These are phyloP conservation scores for Agrocybe pediades DNA, from an alignment of 768 basidiomycete species.

Conservation along the genomic window DNA sequence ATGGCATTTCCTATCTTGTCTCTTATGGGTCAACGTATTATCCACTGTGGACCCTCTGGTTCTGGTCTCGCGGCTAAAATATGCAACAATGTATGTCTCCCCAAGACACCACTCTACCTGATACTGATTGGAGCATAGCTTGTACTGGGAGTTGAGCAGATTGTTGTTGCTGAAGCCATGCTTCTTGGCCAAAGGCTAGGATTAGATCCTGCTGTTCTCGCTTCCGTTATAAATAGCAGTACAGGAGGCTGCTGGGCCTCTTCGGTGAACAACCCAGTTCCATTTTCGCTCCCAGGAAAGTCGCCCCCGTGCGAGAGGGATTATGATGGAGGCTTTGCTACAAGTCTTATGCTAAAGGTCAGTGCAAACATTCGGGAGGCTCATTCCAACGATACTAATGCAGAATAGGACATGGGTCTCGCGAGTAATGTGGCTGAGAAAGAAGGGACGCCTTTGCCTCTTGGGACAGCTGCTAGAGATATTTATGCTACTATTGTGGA, in stretches of 20 bases:
- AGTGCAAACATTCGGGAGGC: neutral
- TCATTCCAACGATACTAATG: neutral
- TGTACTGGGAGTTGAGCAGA: conserved; percentile 76
- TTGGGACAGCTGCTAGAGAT: conserved; percentile 63
- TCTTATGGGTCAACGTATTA: conserved; percentile 79
- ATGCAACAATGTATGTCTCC: conserved; percentile 73
- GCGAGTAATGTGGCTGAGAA: conserved; percentile 64
- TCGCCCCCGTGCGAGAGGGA: conserved; percentile 82
- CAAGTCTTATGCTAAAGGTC: conserved; percentile 80
- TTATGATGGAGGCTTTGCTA: conserved; percentile 87
- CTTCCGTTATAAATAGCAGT: conserved; percentile 83
- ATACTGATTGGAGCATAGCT: conserved; percentile 38
- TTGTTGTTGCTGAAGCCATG: conserved; percentile 90
- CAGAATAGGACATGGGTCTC: conserved; percentile 76
- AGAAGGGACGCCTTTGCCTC: conserved; percentile 53
- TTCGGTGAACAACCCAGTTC: conserved; percentile 87
- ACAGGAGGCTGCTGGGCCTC: conserved; percentile 86
- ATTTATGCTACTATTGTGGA: conserved; percentile 62
- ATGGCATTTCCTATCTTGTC: conserved; percentile 60
- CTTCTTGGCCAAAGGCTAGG: conserved; percentile 82
- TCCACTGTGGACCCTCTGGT: conserved; percentile 83
- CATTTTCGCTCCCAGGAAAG: conserved; percentile 65
- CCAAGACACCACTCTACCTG: conserved; percentile 9
- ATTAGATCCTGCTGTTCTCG: conserved; percentile 72
- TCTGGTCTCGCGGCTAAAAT: conserved; percentile 88